Evolutionary conservation across 2,329 filamentous ascomycete genomes (phyloP).

Genomic region (Trichophyton equinum): DNA sequence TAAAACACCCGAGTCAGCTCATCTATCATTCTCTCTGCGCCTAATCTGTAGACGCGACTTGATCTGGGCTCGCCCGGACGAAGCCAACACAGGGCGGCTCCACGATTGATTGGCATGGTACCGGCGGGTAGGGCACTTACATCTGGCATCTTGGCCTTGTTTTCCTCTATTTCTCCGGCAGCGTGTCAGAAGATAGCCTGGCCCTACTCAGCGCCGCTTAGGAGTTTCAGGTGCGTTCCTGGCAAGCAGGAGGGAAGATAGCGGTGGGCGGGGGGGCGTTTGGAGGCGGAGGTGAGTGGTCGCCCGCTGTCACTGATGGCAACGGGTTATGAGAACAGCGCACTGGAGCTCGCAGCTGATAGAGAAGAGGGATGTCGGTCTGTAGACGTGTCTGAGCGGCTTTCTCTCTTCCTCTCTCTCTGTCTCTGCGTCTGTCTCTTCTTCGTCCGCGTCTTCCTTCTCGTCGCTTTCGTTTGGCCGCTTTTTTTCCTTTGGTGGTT

Average conservation of each 20-base stretch:
- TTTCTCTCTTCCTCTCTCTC: too few species aligned
- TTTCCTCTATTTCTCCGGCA: background rate
- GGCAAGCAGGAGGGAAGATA: background rate
- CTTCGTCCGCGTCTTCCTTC: background rate
- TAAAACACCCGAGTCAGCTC: constrained; percentile 3
- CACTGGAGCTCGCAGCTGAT: too few species aligned
- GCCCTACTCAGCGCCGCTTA: background rate
- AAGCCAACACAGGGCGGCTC: background rate
- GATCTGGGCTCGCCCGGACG: background rate
- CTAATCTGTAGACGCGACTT: background rate
- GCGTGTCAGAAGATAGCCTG: background rate
- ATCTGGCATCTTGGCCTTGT: constrained; percentile 32
- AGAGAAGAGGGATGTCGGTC: too few species aligned
- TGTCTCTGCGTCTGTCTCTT: too few species aligned
- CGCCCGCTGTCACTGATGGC: background rate
- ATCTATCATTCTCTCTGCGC: background rate
- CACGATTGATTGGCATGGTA: background rate
- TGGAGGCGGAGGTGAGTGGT: background rate
- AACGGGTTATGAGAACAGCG: background rate
- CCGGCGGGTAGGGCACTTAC: constrained; percentile 20
- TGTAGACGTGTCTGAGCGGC: too few species aligned
- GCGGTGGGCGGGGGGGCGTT: background rate
- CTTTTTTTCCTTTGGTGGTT: background rate
- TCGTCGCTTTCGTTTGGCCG: background rate
- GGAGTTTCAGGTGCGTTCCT: background rate